Conservation (phyloP, 2,329 filamentous ascomycete species). For the Botrytis porri region DNA sequence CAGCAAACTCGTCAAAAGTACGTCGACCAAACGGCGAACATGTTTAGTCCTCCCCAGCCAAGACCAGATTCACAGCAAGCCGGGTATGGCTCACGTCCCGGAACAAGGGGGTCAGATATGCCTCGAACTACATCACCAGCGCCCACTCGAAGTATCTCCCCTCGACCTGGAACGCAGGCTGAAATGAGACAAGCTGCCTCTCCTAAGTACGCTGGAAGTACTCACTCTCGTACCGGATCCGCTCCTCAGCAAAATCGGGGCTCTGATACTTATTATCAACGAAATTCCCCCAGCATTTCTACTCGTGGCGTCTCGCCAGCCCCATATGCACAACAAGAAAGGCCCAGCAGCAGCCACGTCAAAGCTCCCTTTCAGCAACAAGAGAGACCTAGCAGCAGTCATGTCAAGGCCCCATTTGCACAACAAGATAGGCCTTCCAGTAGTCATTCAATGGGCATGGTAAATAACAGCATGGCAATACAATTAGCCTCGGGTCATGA, state of each 20-base stretch:
- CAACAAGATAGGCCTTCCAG: constrained; percentile 19
- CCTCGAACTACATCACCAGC: constrained; percentile 65
- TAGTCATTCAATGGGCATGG: constrained; percentile 13
- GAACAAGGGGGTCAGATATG: constrained; percentile 57
- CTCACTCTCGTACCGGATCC: constrained; percentile 34
- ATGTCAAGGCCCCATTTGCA: constrained; percentile 34
- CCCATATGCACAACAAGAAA: constrained; percentile 41
- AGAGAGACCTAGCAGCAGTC: constrained; percentile 51
- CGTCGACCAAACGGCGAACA: constrained; percentile 73
- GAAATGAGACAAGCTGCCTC: constrained; percentile 50
- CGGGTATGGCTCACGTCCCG: constrained; percentile 48
- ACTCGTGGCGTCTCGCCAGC: constrained; percentile 48
- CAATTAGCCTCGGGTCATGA: constrained; percentile 58
- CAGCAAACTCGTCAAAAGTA: constrained; percentile 91
- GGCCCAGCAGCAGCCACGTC: constrained; percentile 47
- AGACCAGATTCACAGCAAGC: constrained; percentile 35
- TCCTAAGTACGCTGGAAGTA: constrained; percentile 56
- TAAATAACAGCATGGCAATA: constrained; percentile 55
- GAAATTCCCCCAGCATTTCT: constrained; percentile 46
- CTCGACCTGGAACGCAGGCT: constrained; percentile 54
- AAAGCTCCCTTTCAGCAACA: constrained; percentile 34
- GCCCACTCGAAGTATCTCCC: constrained; percentile 61
- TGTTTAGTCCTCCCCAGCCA: constrained; percentile 54
- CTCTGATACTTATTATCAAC: constrained; percentile 51
- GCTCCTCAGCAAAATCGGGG: constrained; percentile 45